Evolutionary conservation across 257 asterid genomes (phyloP).

Genomic region (Handroanthus guayacan): DNA sequence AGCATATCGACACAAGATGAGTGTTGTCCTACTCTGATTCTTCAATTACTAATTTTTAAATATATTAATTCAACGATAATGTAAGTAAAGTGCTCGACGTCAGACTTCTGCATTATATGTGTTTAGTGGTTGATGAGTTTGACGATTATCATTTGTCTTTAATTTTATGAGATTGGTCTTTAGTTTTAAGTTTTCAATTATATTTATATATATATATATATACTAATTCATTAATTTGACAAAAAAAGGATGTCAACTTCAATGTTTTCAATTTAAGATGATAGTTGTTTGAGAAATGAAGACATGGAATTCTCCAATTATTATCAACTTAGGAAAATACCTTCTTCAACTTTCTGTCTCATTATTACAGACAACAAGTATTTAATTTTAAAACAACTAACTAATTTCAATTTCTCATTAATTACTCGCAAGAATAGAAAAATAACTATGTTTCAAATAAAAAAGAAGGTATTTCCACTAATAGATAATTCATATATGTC

Average conservation of each 20-base stretch:
- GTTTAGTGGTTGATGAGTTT: background rate
- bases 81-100: no score
- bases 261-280: background rate
- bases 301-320: background rate
- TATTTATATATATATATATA: no score
- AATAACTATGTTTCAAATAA: background rate
- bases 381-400: background rate
- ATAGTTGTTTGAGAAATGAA: background rate
- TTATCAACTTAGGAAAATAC: background rate
- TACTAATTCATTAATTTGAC: background rate
- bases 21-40: no score
- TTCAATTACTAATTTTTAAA: no score
- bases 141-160: background rate
- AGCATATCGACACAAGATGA: no score
- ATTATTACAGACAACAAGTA: background rate
- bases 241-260: conserved; percentile 1
- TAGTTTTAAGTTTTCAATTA: background rate
- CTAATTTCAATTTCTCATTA: background rate
- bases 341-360: background rate
- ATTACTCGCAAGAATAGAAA: background rate
- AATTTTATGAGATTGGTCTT: background rate
- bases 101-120: background rate
- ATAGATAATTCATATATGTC: background rate
- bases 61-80: no score
- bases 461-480: background rate